Evolutionary conservation across 2,329 filamentous ascomycete species (phyloP), one percentile per base, ranked within the genome.

Genomic region (Coniochaeta sp.): DNA sequence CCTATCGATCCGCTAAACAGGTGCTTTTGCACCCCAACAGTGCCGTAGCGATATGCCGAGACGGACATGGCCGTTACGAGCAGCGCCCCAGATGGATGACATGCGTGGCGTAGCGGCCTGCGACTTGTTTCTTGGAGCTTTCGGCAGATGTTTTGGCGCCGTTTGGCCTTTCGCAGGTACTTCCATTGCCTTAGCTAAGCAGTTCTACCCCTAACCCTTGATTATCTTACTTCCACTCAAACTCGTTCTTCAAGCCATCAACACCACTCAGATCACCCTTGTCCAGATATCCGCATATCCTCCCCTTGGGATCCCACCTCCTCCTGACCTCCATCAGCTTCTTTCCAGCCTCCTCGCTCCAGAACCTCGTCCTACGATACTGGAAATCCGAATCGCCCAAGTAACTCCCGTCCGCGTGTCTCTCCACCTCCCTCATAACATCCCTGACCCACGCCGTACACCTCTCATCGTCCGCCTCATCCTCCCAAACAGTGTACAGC

Each of bases 321-420:
- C 65, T 67, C 60, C 77, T 68, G 28, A 83, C 66, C 19, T 72
- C 69, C 73, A 74, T 77, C 59, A 84, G 60, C 59, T 67, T 74
- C 58, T 64, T 65, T 1, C 71, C 78, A 40, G 77, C 70, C 56
- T 76, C 71, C 5, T 74, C 71, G 3, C 70, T 69, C 81, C 81
- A 84, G 66, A 78, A 84, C 62, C 69, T 75, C 0, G 78, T 77
- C 62, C 68, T 68, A 6, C 80, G 71, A 11, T 71, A 67, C 66
- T 79, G 78, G 62, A 84, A 83, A 66, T 84, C 81, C 0, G 79
- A 72, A 63, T 84, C 81, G 9, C 81, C 82, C 1, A 84, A 69
- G 63, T 84, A 84, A n/a, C 78, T 76, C 1, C 81, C 82, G 1
- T 73, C 76, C 5, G 73, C 72, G 50, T 78, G 69, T 28, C 63